Conservation (phyloP, 2,329 filamentous ascomycete species). For the Ilyonectria destructans region DNA sequence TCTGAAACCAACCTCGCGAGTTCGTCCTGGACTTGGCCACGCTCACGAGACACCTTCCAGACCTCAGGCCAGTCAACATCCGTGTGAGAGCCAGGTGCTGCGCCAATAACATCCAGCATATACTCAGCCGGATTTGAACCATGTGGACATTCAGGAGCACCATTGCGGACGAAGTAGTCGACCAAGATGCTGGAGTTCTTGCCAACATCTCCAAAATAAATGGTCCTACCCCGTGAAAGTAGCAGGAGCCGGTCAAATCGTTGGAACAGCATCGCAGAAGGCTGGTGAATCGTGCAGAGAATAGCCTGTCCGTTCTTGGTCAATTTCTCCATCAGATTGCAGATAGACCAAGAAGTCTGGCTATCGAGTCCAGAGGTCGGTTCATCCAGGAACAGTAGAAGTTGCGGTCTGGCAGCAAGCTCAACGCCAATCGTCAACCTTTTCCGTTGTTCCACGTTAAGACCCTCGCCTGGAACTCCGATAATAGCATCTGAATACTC, state of each 20-base stretch:
- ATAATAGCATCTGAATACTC: conserved; percentile 76
- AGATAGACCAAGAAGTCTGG: conserved; percentile 74
- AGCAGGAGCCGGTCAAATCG: conserved; percentile 73
- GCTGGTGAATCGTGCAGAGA: conserved; percentile 68
- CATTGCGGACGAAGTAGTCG: conserved; percentile 75
- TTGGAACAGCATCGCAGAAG: conserved; percentile 64
- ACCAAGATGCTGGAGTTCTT: conserved; percentile 68
- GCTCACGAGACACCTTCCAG: conserved; percentile 56
- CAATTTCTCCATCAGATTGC: conserved; percentile 72
- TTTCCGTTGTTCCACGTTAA: conserved; percentile 74
- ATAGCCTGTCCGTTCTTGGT: conserved; percentile 66
- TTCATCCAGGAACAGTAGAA: conserved; percentile 73
- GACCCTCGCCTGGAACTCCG: conserved; percentile 70
- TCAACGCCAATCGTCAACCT: conserved; percentile 72
- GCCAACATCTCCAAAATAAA: conserved; percentile 78
- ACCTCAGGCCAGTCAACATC: conserved; percentile 58
- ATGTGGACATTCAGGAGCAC: conserved; percentile 66
- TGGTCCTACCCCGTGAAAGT: conserved; percentile 74
- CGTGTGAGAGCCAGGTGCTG: conserved; percentile 66
- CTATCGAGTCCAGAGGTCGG: conserved; percentile 73
- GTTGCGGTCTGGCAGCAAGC: conserved; percentile 66
- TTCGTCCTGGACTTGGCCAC: conserved; percentile 52
- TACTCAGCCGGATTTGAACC: conserved; percentile 79
- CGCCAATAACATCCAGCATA: conserved; percentile 69
- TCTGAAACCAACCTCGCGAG: conserved; percentile 48